Conservation (phyloP, 805 yeast species). For the Clavispora vitiphila region DNA sequence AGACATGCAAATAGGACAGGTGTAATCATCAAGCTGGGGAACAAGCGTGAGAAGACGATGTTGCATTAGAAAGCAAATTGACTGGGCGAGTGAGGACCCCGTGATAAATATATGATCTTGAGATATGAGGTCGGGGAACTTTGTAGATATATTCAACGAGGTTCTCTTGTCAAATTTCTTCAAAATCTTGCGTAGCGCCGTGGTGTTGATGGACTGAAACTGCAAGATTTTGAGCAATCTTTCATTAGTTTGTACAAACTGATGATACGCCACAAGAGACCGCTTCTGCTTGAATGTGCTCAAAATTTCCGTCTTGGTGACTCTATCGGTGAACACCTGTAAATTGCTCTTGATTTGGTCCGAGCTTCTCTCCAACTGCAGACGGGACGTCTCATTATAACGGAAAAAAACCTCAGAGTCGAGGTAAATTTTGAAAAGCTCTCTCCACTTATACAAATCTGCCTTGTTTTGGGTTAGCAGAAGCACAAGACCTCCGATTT, state of each 20-base stretch:
- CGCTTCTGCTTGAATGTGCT: conserved; percentile 43
- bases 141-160: conserved; percentile 40
- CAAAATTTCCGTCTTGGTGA: conserved; percentile 32
- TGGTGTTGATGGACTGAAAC: conserved; percentile 57
- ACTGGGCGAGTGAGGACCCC: conserved; percentile 48
- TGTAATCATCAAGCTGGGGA: conserved; percentile 73
- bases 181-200: conserved; percentile 63
- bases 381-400: conserved; percentile 37
- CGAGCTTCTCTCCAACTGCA: conserved; percentile 41
- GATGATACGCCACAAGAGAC: conserved; percentile 40
- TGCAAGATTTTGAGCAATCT: conserved; percentile 52
- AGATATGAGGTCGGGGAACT: conserved; percentile 42
- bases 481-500: conserved; percentile 28
- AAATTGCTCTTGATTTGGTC: conserved; percentile 44
- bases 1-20: conserved; percentile 67
- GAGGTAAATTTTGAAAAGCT: conserved; percentile 57
- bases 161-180: conserved; percentile 77
- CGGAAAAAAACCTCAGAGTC: conserved; percentile 64
- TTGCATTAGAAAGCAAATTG: conserved; percentile 53
- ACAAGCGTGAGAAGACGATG: conserved; percentile 49
- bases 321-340: conserved; percentile 34
- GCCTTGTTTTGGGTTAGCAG: conserved; percentile 30
- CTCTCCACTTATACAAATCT: conserved; percentile 68
- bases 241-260: conserved; percentile 50
- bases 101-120: conserved; percentile 39